Percentiles rank a stretch among this genome's conserved stretches.
Evolutionary conservation across 2,329 filamentous ascomycete species (phyloP).

Genomic region (Coleophoma cylindrospora): DNA sequence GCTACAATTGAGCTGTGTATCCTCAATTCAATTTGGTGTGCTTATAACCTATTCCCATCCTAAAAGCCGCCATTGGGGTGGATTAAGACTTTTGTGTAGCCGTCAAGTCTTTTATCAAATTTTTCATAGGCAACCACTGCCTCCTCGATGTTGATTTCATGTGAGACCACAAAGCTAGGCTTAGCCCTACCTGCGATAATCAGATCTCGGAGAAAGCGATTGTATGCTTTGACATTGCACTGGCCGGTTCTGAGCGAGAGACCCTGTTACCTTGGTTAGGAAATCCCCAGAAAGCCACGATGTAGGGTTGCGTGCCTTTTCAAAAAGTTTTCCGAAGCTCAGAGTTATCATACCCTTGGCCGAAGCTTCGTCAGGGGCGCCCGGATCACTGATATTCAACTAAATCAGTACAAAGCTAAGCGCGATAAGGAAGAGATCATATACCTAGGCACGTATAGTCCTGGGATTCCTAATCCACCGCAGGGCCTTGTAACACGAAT

Average conservation of each 20-base stretch:
- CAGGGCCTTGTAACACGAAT: slow-evolving; percentile 57
- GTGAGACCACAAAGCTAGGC: slow-evolving; percentile 61
- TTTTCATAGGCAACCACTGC: slow-evolving; percentile 57
- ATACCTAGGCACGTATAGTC: slow-evolving; percentile 6
- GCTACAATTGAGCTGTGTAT: too few species aligned
- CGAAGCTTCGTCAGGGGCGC: slow-evolving; percentile 54
- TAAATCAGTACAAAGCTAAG: too few species aligned
- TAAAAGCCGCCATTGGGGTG: slow-evolving; percentile 50
- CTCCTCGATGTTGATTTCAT: slow-evolving; percentile 59
- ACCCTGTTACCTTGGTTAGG: slow-evolving; percentile 33
- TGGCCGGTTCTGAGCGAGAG: slow-evolving; percentile 56
- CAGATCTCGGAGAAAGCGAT: slow-evolving; percentile 59
- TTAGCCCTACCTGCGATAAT: slow-evolving; percentile 61
- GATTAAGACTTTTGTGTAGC: slow-evolving; percentile 64
- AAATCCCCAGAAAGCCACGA: too few species aligned
- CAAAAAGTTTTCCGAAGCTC: slow-evolving; percentile 63
- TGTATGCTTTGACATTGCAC: slow-evolving; percentile 66
- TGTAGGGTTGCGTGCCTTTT: slow-evolving; percentile 43
- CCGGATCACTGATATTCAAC: slow-evolving; percentile 41
- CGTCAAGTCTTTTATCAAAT: slow-evolving; percentile 61
- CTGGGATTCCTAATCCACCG: slow-evolving; percentile 39
- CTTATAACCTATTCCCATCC: too few species aligned
- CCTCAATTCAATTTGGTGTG: too few species aligned
- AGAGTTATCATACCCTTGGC: slow-evolving; percentile 60
- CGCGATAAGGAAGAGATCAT: too few species aligned